A percentile compares a stretch with the other conserved stretches of the same genome.
Evolutionary conservation across 2,329 filamentous ascomycete genomes (phyloP).

Genomic region (Plenodomus tracheiphilus): DNA sequence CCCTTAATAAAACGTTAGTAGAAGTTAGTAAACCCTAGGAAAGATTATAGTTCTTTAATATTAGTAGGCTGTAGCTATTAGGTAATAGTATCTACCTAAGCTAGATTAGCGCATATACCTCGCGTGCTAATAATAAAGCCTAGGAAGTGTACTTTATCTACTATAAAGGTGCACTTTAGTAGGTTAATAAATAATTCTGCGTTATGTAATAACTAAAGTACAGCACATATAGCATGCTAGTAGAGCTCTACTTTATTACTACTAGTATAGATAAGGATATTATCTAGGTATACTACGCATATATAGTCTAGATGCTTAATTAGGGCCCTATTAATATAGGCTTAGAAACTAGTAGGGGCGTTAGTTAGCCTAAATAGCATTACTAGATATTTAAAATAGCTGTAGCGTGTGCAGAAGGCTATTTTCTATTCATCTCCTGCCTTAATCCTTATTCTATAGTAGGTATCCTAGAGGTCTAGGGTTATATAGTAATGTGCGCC

Average conservation of each 20-base stretch:
- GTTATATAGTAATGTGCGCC: no score
- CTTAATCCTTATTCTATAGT: no score
- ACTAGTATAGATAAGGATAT: no score
- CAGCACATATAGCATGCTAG: no score
- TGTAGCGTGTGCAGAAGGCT: neutral
- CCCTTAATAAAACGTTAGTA: neutral
- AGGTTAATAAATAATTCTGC: no score
- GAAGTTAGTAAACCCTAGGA: neutral
- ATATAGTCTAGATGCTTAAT: neutral
- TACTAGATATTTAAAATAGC: neutral
- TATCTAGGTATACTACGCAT: no score
- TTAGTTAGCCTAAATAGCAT: neutral
- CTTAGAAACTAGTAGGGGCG: neutral
- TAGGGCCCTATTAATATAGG: neutral
- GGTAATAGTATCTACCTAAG: constrained; percentile 26
- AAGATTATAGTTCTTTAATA: constrained; percentile 14
- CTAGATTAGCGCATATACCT: constrained; percentile 29
- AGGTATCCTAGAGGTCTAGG: no score
- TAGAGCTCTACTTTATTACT: no score
- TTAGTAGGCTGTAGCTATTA: constrained; percentile 24
- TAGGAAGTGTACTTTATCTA: constrained; percentile 35
- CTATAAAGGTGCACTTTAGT: no score
- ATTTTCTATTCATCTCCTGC: no score
- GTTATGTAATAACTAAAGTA: constrained; percentile 25
- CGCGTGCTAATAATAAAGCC: constrained; percentile 29